Conservation (phyloP, 805 yeast species). For the Zygoascus bituminiphila region DNA sequence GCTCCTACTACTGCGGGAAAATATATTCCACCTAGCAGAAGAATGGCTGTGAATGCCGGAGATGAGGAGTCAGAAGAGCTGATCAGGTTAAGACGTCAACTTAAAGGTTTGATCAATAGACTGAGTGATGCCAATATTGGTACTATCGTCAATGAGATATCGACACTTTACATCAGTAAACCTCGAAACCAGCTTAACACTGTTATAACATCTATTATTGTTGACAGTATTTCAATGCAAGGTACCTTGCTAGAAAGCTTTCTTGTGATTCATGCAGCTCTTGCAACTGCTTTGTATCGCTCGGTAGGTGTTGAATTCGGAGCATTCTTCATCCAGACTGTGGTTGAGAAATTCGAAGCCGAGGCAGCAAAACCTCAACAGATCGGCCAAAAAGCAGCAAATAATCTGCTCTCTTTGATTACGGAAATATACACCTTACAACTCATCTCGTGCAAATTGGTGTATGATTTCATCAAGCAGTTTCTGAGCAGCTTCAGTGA, state of each 20-base stretch:
- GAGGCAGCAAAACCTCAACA: conserved; percentile 9
- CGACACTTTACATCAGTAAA: conserved; percentile 50
- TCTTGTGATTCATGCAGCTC: conserved; percentile 68
- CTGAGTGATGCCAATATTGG: conserved; percentile 81
- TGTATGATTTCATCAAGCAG: conserved; percentile 63
- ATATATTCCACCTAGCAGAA: conserved; percentile 87
- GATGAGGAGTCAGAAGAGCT: conserved; percentile 37
- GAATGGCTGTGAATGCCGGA: conserved; percentile 32
- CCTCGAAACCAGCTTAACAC: conserved; percentile 79
- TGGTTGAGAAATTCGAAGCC: conserved; percentile 61
- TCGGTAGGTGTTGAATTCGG: conserved; percentile 85
- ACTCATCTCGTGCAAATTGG: conserved; percentile 58
- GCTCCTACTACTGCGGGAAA: conserved; percentile 25
- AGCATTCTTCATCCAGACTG: conserved; percentile 69
- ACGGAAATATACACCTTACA: conserved; percentile 74
- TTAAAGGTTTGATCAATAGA: conserved; percentile 80
- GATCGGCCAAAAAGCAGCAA: conserved; percentile 36
- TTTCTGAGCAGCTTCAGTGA: conserved; percentile 53
- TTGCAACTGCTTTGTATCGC: conserved; percentile 66
- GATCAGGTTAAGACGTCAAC: conserved; percentile 44
- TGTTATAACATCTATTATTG: conserved; percentile 50
- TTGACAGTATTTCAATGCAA: conserved; percentile 57
- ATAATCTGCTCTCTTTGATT: conserved; percentile 64
- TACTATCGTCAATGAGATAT: conserved; percentile 61
- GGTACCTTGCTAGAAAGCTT: conserved; percentile 70